Evolutionary conservation across 148 eudicot species (phyloP).

Genomic region (Oxyria digyna): DNA sequence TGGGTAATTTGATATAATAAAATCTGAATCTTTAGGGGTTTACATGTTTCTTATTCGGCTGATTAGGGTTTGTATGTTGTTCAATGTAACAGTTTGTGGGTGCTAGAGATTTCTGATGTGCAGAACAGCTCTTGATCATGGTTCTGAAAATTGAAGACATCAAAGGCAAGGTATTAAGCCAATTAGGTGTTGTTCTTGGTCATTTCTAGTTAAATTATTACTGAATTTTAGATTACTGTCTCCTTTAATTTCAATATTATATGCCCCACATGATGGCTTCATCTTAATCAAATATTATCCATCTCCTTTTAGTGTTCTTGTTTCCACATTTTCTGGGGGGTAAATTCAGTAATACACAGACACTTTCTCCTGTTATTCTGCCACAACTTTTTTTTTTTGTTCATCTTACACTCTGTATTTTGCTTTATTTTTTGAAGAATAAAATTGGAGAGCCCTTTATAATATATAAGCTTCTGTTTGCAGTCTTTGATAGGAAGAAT

Average conservation of each 20-base stretch:
- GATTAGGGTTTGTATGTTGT: background rate
- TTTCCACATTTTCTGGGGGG: slow-evolving; percentile 3
- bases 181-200: background rate
- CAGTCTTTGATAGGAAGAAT: slow-evolving; percentile 44
- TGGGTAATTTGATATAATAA: background rate
- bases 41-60: background rate
- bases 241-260: background rate
- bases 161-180: slow-evolving; percentile 7
- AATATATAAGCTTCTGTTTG: slow-evolving; percentile 7
- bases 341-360: background rate
- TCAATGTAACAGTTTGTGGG: slow-evolving; percentile 3
- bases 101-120: background rate
- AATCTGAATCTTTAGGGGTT: background rate
- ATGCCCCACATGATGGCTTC: background rate
- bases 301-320: background rate
- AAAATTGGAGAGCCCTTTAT: background rate
- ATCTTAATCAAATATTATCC: background rate
- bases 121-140: background rate
- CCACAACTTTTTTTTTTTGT: background rate
- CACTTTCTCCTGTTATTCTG: slow-evolving; percentile 9
- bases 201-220: background rate
- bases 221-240: slow-evolving; percentile 1
- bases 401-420: background rate
- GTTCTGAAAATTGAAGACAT: slow-evolving; percentile 6
- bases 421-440: background rate